Percentiles rank a stretch among this genome's conserved stretches.
Conservation (phyloP, 768 basidiomycete species). For the Trametes meyenii region DNA sequence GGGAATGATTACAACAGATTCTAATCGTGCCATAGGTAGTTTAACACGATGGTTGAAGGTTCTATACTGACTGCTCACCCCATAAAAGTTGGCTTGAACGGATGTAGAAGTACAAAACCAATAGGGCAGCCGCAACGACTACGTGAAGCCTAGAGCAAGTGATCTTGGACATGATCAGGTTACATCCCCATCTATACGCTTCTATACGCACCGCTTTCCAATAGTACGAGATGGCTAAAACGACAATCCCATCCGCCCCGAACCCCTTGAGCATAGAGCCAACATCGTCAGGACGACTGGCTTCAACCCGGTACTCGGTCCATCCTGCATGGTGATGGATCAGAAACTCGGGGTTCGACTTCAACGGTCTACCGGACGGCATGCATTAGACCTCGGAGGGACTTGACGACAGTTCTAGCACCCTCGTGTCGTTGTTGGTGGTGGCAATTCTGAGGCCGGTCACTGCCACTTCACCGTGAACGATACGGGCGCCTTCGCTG, state of each 20-base stretch:
- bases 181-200: neutral
- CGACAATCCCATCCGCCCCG: slow-evolving; percentile 1
- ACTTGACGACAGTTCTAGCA: neutral
- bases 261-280: neutral
- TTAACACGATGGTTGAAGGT: neutral
- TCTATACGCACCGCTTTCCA: slow-evolving; percentile 3
- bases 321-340: slow-evolving; percentile 49
- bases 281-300: slow-evolving; percentile 29
- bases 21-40: slow-evolving; percentile 37
- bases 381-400: slow-evolving; percentile 29
- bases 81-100: slow-evolving; percentile 50
- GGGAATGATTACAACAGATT: slow-evolving; percentile 70
- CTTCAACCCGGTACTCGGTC: slow-evolving; percentile 64
- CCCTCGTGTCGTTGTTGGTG: neutral
- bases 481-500: neutral
- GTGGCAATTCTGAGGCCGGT: neutral
- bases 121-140: slow-evolving; percentile 14
- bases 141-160: neutral
- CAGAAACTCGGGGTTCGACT: slow-evolving; percentile 54
- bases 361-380: slow-evolving; percentile 41
- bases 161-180: neutral
- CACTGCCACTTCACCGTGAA: neutral
- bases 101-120: slow-evolving; percentile 35
- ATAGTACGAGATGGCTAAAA: neutral
- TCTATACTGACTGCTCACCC: slow-evolving; percentile 37